Evolutionary conservation across 768 basidiomycete species (phyloP), one percentile per base, ranked within the genome.

Genomic region (Boletus rubropictus): DNA sequence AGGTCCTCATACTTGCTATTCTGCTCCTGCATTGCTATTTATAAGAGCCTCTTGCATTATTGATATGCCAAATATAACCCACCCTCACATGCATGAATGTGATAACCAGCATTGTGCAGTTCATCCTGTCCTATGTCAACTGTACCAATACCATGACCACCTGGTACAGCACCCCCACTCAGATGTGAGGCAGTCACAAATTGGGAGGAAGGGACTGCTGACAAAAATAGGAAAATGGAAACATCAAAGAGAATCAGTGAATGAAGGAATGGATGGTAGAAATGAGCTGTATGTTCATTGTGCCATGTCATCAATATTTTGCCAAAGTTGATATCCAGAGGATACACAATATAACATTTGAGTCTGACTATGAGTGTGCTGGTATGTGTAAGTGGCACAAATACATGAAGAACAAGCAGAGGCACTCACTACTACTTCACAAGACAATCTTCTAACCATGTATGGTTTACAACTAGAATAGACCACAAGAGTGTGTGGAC

Each of bases 361-460:
- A 73, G 64, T 1, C 77, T 82, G 11, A 79, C 75, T 0, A 83
- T 82, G 48, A 88, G 69, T 28, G 76, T 73, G 15, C 66, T 67
- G 8, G 17, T 31, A 2, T 4, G 17, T 15, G 25, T 61, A 20
- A 58, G 39, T 9, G 27, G 3, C 17, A 39, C 7, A 2, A 25
- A 37, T 12, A 34, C 1, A 7, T 6, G 32, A 6, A n/a, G 8
- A 34, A 8, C 0, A n/a, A 29, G 7, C 9, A 22, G 5, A 29
- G 12, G n/a, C 2, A 28, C 50, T 38, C 34, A 61, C 39, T 77
- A 76, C 92, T 93, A 96, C 42, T 81, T 74, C 18, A 81, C 67
- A 59, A 93, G 87, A 61, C 89, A 94, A 51, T 93, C 89, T 59
- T 96, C 93, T 3, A 96, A 73, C 90, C 91, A 96, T 0, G 77